phyloP scores from a whole-genome alignment of 495 filamentous ascomycete genomes.

The Penicillium samsonianum region DNA sequence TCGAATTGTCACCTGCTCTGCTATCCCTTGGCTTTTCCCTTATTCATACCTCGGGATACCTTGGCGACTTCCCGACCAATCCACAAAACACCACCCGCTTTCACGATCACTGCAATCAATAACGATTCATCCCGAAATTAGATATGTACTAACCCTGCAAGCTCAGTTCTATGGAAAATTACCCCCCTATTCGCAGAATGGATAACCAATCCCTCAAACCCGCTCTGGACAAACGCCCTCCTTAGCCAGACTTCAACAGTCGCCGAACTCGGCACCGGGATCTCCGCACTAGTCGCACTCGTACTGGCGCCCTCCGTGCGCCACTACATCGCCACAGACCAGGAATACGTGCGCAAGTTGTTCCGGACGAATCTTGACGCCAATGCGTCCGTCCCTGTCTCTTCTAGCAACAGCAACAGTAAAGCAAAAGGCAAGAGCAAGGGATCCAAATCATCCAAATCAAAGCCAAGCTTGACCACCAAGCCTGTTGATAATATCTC shows the following conservation, averaged over 20 bases:
- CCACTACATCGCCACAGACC: slow-evolving; percentile 82
- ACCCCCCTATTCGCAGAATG: slow-evolving; percentile 84
- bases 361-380: slow-evolving; percentile 72
- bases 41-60: background rate
- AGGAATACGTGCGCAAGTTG: slow-evolving; percentile 76
- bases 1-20: background rate
- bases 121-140: background rate
- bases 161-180: slow-evolving; percentile 83
- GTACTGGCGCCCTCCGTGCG: slow-evolving; percentile 60
- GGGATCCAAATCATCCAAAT: slow-evolving; percentile 4
- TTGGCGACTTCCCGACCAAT: background rate
- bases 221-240: slow-evolving; percentile 60
- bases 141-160: background rate
- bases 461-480: background rate
- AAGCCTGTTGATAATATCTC: slow-evolving; percentile 34
- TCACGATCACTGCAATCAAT: background rate
- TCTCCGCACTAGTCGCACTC: slow-evolving; percentile 73
- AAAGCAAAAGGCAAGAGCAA: slow-evolving; percentile 29
- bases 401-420: slow-evolving; percentile 1
- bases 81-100: background rate
- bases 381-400: slow-evolving; percentile 44
- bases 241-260: slow-evolving; percentile 58
- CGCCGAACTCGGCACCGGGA: slow-evolving; percentile 85
- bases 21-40: slow-evolving; percentile 2
- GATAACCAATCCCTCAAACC: slow-evolving; percentile 64